Evolutionary conservation across 176 grass and related monocot genomes (phyloP), one percentile per base, ranked within the genome.

Genomic region (Triticum turgidum): DNA sequence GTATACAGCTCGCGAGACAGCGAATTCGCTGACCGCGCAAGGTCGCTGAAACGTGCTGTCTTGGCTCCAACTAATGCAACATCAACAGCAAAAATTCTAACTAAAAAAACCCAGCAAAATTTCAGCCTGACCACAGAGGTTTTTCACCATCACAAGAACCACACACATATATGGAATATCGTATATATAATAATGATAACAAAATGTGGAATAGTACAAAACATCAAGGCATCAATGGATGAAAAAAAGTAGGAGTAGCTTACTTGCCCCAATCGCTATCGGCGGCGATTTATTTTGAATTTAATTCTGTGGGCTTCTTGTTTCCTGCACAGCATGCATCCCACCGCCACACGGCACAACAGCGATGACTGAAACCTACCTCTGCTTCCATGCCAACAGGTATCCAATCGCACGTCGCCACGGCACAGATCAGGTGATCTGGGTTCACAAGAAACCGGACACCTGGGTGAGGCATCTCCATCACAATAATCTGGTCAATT

Each of bases 1-100:
- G 27, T 15, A 76, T 59, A 76, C 61, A 85, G 69, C 83, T 62
- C 21, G 81, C 81, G 2, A 20, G 70, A 86, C 62, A 86, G 78
- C 83, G 25, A 90, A 61, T 52, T 71, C 76, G 79, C 27, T 90
- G 88, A 82, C 88, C 29, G 10, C 78, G 86, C 7, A 80, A 71
- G 88, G 88, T 82, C 63, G 27, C 71, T 39, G 10, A 67, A 86
- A 86, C 78, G 88, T 86, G 88, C 15, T 32, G 51, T 47, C 80
- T 45, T 61, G 35, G 44, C 35, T 81, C 66, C 42, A 82, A 54
- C 24, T 18, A 35, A 37, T 8, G 25, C 8, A 44, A 10, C 59
- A 20, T 24, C 25, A 65, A 29, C 9, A 65, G 12, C 25, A 65
- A 5, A 13, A 27, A 1, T 12, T 65, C 11, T 11, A 52, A 52